These are phyloP conservation scores for Solanum clarkiae DNA, from an alignment of 257 asterid species.

Conservation along the genomic window DNA sequence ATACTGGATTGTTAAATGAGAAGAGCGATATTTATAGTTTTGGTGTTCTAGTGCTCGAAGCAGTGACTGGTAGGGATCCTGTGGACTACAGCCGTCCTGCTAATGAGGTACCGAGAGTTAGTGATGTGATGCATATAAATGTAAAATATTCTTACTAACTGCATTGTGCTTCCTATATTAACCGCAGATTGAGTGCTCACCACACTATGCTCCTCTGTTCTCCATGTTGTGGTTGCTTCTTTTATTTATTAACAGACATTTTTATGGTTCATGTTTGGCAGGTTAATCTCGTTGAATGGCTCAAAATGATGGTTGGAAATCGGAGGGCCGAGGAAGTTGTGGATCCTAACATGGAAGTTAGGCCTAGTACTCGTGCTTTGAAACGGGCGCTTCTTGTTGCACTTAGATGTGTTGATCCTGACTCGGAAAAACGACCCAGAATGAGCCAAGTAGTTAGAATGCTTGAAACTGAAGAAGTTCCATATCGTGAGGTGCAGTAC, in stretches of 20 bases:
- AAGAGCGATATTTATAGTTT: conserved; percentile 91
- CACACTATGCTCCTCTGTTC: background rate
- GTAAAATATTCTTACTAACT: background rate
- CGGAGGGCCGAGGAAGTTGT: conserved; percentile 91
- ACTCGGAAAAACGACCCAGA: conserved; percentile 82
- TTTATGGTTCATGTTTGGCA: conserved; percentile 12
- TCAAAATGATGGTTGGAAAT: conserved; percentile 89
- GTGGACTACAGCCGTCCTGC: conserved; percentile 92
- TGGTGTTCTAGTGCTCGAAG: conserved; percentile 84
- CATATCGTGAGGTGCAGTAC: conserved; percentile 56
- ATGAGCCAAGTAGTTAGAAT: conserved; percentile 87
- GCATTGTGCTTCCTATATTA: background rate
- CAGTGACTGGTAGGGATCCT: conserved; percentile 91
- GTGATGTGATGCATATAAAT: background rate
- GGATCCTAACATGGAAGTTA: conserved; percentile 63
- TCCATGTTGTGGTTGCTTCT: background rate
- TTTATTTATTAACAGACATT: background rate
- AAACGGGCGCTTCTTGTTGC: conserved; percentile 86
- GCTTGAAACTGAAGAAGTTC: conserved; percentile 84
- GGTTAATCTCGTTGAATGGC: conserved; percentile 99
- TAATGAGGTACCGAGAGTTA: conserved; percentile 40
- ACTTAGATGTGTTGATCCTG: conserved; percentile 88
- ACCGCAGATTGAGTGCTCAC: background rate
- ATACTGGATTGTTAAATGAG: conserved; percentile 81
- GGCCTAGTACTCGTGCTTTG: conserved; percentile 65